Base-by-base conservation (phyloP, 2,329 filamentous ascomycete species). In the Trichoderma citrinoviride region DNA sequence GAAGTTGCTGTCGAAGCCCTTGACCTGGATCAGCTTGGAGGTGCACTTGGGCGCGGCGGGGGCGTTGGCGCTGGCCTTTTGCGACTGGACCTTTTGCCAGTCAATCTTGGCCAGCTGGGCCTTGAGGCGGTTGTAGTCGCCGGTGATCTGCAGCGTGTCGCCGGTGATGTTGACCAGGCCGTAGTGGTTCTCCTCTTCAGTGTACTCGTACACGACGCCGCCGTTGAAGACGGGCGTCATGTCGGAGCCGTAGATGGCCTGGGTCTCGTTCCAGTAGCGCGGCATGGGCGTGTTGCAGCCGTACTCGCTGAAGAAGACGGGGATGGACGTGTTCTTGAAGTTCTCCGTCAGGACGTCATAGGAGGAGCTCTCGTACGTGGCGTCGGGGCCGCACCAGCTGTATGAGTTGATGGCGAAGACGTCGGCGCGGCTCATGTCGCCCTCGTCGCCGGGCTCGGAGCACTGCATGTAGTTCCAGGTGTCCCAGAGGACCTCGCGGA, bases 251-350 rank as follows among this genome's bases (percentile, higher is more conserved):
- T 94, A 94, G 69, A 95, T 87, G 67, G 87, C 81, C 63, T 80
- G 82, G 14, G 92, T 88, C 77, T 95, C 91, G 69, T 90, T 89
- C 79, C 93, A 95, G 71, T 87, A 77, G 70, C 91, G 89, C 15
- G 90, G 88, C n/a, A 79, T 75, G 15, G 87, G 85, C 43, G 82
- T 80, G 80, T 93, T 94, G 85, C 91, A 94, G 67, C 91, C 91
- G 71, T 83, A 90, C 74, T 95, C 91, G 68, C 89, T 91, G 81
- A 91, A 93, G 83, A 94, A 94, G 71, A 93, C 82, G 37, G 91
- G 91, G 43, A 93, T 83, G 17, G 87, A 85, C 44, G 84, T 85
- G 68, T 82, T 82, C 70, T 81, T 77, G 80, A 94, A 92, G 74
- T 87, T 85, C 2, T 79, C 74, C 54, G 90, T 86, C 41, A 92